phyloP scores from a whole-genome alignment of 2,329 filamentous ascomycete genomes.

The Nigrospora osmanthi region DNA sequence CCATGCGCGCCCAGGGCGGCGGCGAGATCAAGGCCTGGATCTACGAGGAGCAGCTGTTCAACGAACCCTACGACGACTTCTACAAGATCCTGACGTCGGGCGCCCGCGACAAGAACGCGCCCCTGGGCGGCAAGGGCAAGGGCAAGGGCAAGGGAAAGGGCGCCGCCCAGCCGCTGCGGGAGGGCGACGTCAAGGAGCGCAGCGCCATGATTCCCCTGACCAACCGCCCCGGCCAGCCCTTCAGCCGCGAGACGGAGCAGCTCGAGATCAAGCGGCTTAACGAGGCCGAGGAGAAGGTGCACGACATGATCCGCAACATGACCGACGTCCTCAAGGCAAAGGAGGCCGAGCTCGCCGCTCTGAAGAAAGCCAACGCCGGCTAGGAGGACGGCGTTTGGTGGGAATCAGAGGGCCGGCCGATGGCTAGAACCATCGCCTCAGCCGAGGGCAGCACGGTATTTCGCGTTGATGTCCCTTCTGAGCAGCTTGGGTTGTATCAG shows the following conservation, averaged over 20 bases:
- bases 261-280: constrained; percentile 52
- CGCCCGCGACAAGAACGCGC: constrained; percentile 43
- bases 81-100: constrained; percentile 79
- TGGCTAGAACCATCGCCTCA: not conserved
- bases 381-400: constrained; percentile 9
- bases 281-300: constrained; percentile 57
- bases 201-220: constrained; percentile 68
- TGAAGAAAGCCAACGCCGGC: constrained; percentile 51
- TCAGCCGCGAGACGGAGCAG: constrained; percentile 63
- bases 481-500: no score
- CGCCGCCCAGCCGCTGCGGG: constrained; percentile 7
- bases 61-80: constrained; percentile 89
- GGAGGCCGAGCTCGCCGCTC: constrained; percentile 50
- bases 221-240: constrained; percentile 62
- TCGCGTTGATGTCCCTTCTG: no score
- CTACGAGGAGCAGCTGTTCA: constrained; percentile 94
- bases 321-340: constrained; percentile 56
- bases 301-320: constrained; percentile 50
- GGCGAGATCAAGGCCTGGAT: constrained; percentile 68
- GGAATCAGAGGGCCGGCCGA: not conserved
- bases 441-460: not conserved
- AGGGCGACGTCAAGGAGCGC: constrained; percentile 42
- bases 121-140: constrained; percentile 37
- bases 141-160: constrained; percentile 51
- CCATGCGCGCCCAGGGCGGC: constrained; percentile 50